A percentile compares a stretch with the other conserved stretches of the same genome.
Conservation (phyloP, 352 stramenopile species). For the Phytopythium helicoides region DNA sequence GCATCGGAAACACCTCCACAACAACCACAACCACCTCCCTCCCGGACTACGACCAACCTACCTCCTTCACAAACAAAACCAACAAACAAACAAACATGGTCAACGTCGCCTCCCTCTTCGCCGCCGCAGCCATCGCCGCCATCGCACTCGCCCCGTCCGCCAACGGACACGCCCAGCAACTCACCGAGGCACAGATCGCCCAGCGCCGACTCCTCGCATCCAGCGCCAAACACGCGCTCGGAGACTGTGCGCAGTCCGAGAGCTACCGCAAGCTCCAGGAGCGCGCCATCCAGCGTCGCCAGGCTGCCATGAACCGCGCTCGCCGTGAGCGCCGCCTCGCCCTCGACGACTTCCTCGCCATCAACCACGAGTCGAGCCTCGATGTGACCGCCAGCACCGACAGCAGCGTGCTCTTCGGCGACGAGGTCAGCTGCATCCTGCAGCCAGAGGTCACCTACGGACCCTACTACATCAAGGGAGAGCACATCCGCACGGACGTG, state of each 20-base stretch:
- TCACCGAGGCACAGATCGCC: neutral
- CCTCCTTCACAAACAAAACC: too few species aligned
- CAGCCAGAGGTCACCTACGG: constrained; percentile 23
- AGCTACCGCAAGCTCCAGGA: constrained; percentile 12
- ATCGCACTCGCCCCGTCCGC: constrained; percentile 6
- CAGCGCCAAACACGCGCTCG: constrained; percentile 2
- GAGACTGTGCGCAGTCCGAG: constrained; percentile 3
- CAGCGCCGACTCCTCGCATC: constrained; percentile 6
- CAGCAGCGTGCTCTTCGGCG: constrained; percentile 12
- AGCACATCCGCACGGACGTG: constrained; percentile 20
- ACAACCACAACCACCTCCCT: too few species aligned
- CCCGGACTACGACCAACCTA: neutral
- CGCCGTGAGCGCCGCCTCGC: constrained; percentile 15
- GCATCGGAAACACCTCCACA: too few species aligned
- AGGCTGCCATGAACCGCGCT: constrained; percentile 10
- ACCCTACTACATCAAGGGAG: constrained; percentile 21
- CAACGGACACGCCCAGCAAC: constrained; percentile 6
- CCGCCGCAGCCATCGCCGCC: constrained; percentile 4
- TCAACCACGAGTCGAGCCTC: constrained; percentile 13
- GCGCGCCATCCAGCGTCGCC: constrained; percentile 9
- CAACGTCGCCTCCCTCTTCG: constrained; percentile 5
- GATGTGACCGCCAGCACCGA: constrained; percentile 7
- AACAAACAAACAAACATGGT: constrained; percentile 5
- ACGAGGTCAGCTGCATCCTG: constrained; percentile 6
- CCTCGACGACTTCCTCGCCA: constrained; percentile 9